These are phyloP conservation scores for Malania oleifera DNA, from an alignment of 164 flowering plant species.

Conservation along the genomic window DNA sequence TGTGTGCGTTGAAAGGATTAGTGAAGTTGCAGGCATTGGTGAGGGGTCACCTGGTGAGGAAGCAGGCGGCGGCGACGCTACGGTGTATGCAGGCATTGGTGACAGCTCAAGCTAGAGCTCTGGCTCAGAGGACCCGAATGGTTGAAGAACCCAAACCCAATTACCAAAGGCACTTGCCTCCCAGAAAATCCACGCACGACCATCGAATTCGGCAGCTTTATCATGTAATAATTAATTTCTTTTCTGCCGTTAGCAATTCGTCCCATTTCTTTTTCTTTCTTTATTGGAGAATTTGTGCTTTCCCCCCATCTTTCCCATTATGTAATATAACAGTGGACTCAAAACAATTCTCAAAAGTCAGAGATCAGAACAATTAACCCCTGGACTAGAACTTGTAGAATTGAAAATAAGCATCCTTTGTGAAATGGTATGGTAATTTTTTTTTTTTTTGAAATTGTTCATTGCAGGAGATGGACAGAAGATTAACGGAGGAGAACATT, in stretches of 20 bases:
- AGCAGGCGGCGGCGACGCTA: constrained; percentile 84
- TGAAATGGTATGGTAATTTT: too few relatives aligned
- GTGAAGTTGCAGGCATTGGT: constrained; percentile 95
- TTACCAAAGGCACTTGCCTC: constrained; percentile 38
- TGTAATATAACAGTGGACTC: too few relatives aligned
- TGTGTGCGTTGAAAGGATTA: constrained; percentile 73
- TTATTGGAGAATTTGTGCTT: background rate
- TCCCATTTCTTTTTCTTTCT: background rate
- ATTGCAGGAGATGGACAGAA: constrained; percentile 48
- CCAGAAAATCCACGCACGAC: constrained; percentile 53
- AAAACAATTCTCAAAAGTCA: background rate
- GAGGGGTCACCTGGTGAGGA: constrained; percentile 88
- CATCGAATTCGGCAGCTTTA: constrained; percentile 31
- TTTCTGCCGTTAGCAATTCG: constrained; percentile 1
- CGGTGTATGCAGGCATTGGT: constrained; percentile 89
- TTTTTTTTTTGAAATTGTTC: background rate
- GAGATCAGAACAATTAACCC: background rate
- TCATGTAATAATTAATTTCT: constrained; percentile 32
- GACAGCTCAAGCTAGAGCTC: constrained; percentile 72
- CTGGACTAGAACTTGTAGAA: too few relatives aligned
- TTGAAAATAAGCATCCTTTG: too few relatives aligned
- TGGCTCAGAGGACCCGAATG: constrained; percentile 63
- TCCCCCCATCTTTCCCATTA: background rate
- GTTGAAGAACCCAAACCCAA: constrained; percentile 39
- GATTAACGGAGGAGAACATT: constrained; percentile 72